Evolutionary conservation across 768 basidiomycete species (phyloP).

Genomic region (Mycena polygramma): DNA sequence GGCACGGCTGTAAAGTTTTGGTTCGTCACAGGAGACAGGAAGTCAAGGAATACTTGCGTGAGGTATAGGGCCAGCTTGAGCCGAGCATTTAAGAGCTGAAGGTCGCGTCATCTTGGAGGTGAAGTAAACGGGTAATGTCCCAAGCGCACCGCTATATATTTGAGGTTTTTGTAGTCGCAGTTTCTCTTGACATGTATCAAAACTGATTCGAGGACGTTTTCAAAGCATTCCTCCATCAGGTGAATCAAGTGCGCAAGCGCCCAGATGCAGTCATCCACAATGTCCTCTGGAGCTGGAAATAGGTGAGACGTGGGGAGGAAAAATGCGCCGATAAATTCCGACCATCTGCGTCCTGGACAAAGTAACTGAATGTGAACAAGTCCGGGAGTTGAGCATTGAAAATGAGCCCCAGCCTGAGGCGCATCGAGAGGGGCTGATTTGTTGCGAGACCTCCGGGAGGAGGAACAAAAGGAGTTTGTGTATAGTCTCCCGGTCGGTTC

Average conservation of each 20-base stretch:
- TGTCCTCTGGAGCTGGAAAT: slow-evolving; percentile 36
- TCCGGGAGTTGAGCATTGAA: slow-evolving; percentile 21
- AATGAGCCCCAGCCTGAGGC: slow-evolving; percentile 16
- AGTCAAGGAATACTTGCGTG: not conserved
- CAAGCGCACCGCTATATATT: slow-evolving; percentile 7
- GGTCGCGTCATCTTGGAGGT: not conserved
- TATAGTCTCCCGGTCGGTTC: slow-evolving; percentile 9
- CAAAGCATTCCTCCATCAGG: slow-evolving; percentile 37
- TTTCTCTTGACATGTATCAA: slow-evolving; percentile 33
- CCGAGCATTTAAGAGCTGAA: slow-evolving; percentile 27
- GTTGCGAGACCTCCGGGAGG: slow-evolving; percentile 4
- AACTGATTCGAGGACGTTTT: slow-evolving; percentile 30
- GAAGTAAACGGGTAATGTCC: not conserved
- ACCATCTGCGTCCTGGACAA: slow-evolving; percentile 37
- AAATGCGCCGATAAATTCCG: not conserved
- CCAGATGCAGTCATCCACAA: slow-evolving; percentile 38
- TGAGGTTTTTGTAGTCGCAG: slow-evolving; percentile 1
- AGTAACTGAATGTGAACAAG: slow-evolving; percentile 41
- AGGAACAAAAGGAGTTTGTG: slow-evolving; percentile 8
- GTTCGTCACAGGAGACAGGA: not conserved
- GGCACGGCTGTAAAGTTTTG: not conserved
- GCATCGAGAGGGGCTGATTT: slow-evolving; percentile 8
- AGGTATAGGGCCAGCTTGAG: slow-evolving; percentile 9
- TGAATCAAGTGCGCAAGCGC: slow-evolving; percentile 39
- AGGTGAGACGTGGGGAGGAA: not conserved